These are phyloP conservation scores for Rhizopus delemar DNA, from an alignment of 371 early-diverging fungal genomes.

Conservation along the genomic window DNA sequence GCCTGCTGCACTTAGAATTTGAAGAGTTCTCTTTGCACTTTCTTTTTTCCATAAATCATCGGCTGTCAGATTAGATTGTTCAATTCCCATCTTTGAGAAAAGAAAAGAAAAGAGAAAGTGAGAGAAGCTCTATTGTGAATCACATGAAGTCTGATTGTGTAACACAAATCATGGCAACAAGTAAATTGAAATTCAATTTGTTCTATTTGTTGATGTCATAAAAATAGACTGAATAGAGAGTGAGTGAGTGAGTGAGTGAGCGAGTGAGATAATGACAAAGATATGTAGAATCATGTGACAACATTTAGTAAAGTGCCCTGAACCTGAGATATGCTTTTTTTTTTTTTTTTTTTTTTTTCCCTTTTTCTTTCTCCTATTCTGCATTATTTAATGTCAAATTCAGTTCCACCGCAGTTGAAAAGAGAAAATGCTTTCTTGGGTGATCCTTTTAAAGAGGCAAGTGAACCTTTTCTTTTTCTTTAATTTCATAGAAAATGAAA, in stretches of 20 bases:
- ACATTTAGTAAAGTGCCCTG: background rate
- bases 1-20: slow-evolving; percentile 22
- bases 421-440: slow-evolving; percentile 16
- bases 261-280: too few relatives aligned
- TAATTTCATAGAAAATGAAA: background rate
- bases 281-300: background rate
- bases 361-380: slow-evolving; percentile 1
- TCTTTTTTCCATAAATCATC: slow-evolving; percentile 25
- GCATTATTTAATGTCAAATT: background rate
- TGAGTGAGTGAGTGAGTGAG: too few relatives aligned
- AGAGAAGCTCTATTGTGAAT: background rate
- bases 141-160: background rate
- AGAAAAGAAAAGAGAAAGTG: slow-evolving; percentile 5
- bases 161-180: background rate
- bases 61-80: slow-evolving; percentile 21
- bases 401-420: slow-evolving; percentile 3
- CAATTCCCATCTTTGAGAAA: slow-evolving; percentile 6
- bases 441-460: slow-evolving; percentile 11
- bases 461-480: background rate
- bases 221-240: too few relatives aligned
- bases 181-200: too few relatives aligned
- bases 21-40: slow-evolving; percentile 22
- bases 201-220: too few relatives aligned
- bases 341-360: background rate
- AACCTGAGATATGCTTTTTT: background rate